Conservation (phyloP, 2,329 filamentous ascomycete species). For the Aspergillus bombycis region DNA sequence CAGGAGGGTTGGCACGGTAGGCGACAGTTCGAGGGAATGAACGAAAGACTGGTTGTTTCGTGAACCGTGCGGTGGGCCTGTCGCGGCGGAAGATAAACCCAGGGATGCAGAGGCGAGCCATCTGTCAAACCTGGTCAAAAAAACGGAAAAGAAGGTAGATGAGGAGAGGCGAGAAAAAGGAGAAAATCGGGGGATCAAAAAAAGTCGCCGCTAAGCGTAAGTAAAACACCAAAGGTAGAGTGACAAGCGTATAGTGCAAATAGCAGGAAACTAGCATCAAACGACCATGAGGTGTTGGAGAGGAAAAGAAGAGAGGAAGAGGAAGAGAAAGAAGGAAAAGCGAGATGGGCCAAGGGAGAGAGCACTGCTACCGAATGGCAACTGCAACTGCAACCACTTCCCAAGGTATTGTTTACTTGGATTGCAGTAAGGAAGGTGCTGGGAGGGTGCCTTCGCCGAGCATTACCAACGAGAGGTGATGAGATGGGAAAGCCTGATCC, state of each 20-base stretch:
- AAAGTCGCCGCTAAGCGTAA: slow-evolving; percentile 8
- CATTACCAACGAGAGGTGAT: neutral
- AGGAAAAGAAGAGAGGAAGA: slow-evolving; percentile 11
- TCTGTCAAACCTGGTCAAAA: slow-evolving; percentile 19
- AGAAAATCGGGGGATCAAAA: slow-evolving; percentile 1
- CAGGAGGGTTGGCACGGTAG: slow-evolving; percentile 18
- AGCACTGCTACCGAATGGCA: neutral
- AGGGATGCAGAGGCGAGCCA: slow-evolving; percentile 26
- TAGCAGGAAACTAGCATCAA: slow-evolving; percentile 25
- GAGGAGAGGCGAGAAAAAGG: slow-evolving; percentile 4
- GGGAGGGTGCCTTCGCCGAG: neutral
- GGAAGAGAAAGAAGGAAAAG: neutral
- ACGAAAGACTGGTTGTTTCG: slow-evolving; percentile 15
- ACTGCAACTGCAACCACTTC: neutral
- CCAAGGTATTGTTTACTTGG: neutral
- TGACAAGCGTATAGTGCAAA: slow-evolving; percentile 19
- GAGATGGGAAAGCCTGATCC: neutral
- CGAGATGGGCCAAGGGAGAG: neutral
- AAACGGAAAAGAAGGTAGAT: slow-evolving; percentile 4
- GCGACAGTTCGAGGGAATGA: slow-evolving; percentile 12
- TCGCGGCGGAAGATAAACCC: slow-evolving; percentile 14
- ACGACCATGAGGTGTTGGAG: slow-evolving; percentile 14
- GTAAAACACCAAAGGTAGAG: slow-evolving; percentile 16
- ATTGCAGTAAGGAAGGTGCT: neutral
- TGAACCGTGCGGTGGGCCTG: slow-evolving; percentile 13